phyloP scores from a whole-genome alignment of 805 yeast genomes.

The Wickerhamomyces bisporus region DNA sequence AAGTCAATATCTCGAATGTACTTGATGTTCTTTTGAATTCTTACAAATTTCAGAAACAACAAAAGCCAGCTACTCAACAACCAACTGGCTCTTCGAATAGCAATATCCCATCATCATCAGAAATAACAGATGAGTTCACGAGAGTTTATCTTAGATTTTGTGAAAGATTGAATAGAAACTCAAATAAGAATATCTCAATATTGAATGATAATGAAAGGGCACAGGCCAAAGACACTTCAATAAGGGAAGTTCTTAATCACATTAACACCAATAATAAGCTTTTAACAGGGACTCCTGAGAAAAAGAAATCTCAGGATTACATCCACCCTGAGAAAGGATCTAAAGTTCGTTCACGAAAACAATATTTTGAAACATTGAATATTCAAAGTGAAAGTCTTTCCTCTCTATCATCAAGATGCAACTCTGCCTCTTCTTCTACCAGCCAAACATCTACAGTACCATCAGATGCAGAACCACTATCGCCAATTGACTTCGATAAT shows the following conservation, averaged over 20 bases:
- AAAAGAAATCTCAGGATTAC: too few relatives aligned
- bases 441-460: too few relatives aligned
- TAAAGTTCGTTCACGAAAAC: conserved; percentile 11
- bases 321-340: too few relatives aligned
- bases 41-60: conserved; percentile 13
- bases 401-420: background rate
- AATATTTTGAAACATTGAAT: conserved; percentile 16
- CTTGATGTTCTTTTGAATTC: conserved; percentile 11
- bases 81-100: too few relatives aligned
- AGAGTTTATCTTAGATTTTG: conserved; percentile 3
- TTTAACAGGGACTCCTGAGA: background rate
- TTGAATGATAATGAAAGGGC: background rate
- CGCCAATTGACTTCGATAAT: background rate
- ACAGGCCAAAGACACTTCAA: background rate
- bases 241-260: conserved; percentile 9
- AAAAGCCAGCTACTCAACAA: too few relatives aligned
- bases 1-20: conserved; percentile 14
- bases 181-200: background rate
- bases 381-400: background rate
- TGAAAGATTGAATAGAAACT: background rate
- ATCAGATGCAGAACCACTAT: too few relatives aligned
- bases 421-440: too few relatives aligned
- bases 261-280: conserved; percentile 1
- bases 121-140: conserved; percentile 7
- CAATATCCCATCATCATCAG: background rate